A percentile compares a stretch with the other conserved stretches of the same genome.
phyloP scores from a whole-genome alignment of 306 rosid species.

The Cajanus cajan region DNA sequence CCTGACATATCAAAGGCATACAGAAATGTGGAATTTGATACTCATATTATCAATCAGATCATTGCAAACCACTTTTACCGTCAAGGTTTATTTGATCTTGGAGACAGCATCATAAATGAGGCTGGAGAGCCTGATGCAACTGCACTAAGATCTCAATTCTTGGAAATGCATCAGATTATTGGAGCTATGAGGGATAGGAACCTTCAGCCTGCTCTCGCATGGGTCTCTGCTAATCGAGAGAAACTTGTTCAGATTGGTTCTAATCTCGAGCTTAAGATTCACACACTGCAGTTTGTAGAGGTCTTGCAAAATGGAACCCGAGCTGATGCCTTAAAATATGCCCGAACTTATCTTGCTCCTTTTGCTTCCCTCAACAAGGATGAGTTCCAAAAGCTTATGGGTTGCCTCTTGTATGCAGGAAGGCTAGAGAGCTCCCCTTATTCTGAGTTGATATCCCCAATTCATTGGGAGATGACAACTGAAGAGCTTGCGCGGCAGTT shows the following conservation, averaged over 20 bases:
- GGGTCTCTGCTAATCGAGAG: constrained; percentile 59
- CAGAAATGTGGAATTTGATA: constrained; percentile 72
- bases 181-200: constrained; percentile 63
- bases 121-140: constrained; percentile 63
- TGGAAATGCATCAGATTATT: constrained; percentile 69
- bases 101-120: constrained; percentile 67
- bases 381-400: constrained; percentile 86
- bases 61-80: constrained; percentile 74
- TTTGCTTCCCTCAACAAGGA: constrained; percentile 62
- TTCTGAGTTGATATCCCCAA: constrained; percentile 56
- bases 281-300: constrained; percentile 70
- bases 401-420: constrained; percentile 68
- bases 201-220: constrained; percentile 78
- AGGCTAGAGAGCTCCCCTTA: constrained; percentile 72
- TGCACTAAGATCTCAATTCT: constrained; percentile 54
- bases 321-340: constrained; percentile 64
- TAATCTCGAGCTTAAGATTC: constrained; percentile 68
- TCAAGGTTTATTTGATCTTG: constrained; percentile 71
- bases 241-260: constrained; percentile 59
- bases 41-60: constrained; percentile 61
- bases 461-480: constrained; percentile 63
- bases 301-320: constrained; percentile 55
- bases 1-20: constrained; percentile 83
- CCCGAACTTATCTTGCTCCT: constrained; percentile 64
- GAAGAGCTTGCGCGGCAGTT: constrained; percentile 70